A percentile compares a stretch with the other conserved stretches of the same genome.
These are phyloP conservation scores for Chamaecyparis obtusa DNA, from an alignment of 75 land plant genomes.

Conservation along the genomic window DNA sequence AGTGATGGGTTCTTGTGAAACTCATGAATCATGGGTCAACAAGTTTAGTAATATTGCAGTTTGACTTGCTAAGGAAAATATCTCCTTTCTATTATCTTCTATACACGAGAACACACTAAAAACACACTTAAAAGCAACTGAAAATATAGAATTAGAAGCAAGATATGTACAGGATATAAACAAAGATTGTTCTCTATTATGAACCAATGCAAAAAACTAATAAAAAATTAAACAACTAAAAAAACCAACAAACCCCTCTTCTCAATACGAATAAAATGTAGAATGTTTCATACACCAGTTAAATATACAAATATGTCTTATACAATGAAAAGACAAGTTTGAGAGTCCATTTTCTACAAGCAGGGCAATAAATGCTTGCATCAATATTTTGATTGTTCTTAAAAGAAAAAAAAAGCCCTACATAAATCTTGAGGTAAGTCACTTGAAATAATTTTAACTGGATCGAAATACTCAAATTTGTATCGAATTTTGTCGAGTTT, in stretches of 20 bases:
- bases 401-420: not conserved
- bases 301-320: not conserved
- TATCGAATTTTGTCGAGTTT: no score
- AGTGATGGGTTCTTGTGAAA: no score
- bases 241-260: not conserved
- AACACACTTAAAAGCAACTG: not conserved
- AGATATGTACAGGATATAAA: not conserved
- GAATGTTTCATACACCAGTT: not conserved
- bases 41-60: no score
- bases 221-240: no score
- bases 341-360: not conserved
- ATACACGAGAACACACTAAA: not conserved
- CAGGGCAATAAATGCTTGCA: slow-evolving; percentile 2
- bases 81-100: not conserved
- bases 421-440: no score
- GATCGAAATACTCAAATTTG: no score
- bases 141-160: no score
- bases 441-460: no score
- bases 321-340: not conserved
- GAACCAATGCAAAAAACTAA: no score
- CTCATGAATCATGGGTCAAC: no score
- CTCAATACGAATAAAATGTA: not conserved
- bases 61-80: no score
- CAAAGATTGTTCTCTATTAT: not conserved
- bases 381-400: not conserved